A percentile compares a stretch with the other conserved stretches of the same genome.
phyloP scores from a whole-genome alignment of 805 yeast species.

The Lipomyces yamadae region DNA sequence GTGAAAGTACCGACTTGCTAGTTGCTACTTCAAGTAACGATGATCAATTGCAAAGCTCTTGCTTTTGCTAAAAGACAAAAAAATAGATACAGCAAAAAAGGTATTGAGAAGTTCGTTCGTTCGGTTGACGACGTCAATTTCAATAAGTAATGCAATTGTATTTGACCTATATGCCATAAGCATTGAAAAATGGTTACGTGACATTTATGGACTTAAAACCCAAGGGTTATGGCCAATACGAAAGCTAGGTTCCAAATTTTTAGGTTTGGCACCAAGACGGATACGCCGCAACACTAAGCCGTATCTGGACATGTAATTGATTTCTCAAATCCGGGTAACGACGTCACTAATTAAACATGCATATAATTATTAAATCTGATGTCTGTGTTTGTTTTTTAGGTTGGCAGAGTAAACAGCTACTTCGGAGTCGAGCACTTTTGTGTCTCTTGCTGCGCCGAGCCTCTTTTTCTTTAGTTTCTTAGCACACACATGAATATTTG shows the following conservation, averaged over 20 bases:
- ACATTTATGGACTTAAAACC: no score
- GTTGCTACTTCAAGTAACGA: not conserved
- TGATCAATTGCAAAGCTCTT: not conserved
- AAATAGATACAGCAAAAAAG: no score
- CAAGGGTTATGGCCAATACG: no score
- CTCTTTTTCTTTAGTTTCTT: not conserved
- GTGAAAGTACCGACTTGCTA: not conserved
- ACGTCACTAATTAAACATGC: not conserved
- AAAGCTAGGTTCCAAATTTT: no score
- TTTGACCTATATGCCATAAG: no score
- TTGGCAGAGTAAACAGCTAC: not conserved
- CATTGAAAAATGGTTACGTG: no score
- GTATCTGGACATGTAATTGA: not conserved
- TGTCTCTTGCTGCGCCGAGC: not conserved
- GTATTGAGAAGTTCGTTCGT: no score
- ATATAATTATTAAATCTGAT: not conserved
- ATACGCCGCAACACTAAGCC: not conserved
- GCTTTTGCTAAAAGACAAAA: no score
- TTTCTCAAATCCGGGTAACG: not conserved
- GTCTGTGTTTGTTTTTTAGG: not conserved
- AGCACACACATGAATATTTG: not conserved
- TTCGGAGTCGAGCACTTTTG: not conserved
- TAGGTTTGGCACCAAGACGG: no score
- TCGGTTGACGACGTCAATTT: no score
- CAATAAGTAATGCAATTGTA: no score